These are phyloP conservation scores for Agaricus sinodeliciosus DNA, from an alignment of 768 basidiomycete species.

Conservation along the genomic window DNA sequence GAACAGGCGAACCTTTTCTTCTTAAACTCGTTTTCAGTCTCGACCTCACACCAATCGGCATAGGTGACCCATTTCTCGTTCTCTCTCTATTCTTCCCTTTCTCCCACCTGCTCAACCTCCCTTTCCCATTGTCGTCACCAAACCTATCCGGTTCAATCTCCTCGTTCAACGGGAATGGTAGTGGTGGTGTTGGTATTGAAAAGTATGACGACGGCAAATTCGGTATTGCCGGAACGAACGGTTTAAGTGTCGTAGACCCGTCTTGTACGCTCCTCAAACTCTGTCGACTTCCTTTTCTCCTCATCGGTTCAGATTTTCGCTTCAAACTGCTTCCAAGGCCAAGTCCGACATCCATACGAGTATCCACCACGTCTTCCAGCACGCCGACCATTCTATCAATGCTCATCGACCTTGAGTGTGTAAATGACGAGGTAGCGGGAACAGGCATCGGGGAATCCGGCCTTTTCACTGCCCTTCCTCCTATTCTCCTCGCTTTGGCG, in stretches of 20 bases:
- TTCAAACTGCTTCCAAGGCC: neutral
- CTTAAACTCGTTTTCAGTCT: neutral
- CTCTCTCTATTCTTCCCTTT: neutral
- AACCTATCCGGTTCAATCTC: neutral
- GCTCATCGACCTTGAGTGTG: neutral
- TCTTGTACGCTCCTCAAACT: neutral
- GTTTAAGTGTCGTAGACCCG: neutral
- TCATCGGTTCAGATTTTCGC: neutral
- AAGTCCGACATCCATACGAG: neutral
- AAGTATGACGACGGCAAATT: no score
- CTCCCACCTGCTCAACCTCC: no score
- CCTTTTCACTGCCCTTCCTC: neutral
- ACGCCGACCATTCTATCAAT: neutral
- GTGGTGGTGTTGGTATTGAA: neutral
- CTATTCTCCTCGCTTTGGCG: neutral
- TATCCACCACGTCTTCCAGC: neutral
- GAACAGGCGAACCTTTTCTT: slow-evolving; percentile 8
- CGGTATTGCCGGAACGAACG: neutral
- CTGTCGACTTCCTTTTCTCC: neutral
- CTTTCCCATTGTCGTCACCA: neutral
- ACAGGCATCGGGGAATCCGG: slow-evolving; percentile 4
- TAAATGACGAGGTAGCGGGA: neutral
- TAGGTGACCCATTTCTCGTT: neutral
- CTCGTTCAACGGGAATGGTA: neutral
- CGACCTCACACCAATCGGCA: neutral